phyloP scores from a whole-genome alignment of 176 grass and related monocot genomes.

The Bromus sterilis region DNA sequence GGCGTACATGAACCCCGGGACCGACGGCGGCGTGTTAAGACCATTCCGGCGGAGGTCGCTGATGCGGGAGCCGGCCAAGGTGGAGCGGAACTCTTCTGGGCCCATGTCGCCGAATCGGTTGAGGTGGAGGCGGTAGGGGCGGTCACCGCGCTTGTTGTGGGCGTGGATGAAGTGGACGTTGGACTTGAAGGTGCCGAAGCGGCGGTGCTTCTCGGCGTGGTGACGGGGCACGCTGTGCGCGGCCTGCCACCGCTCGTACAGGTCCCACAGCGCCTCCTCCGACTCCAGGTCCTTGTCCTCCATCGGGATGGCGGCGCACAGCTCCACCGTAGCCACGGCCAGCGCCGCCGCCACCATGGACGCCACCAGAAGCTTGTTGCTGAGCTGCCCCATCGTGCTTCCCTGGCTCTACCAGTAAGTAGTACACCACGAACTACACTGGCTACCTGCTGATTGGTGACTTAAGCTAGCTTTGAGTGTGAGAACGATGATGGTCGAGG shows the following conservation, averaged over 20 bases:
- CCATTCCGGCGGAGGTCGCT: conserved; percentile 11
- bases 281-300: conserved; percentile 54
- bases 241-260: conserved; percentile 71
- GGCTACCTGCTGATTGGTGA: not conserved
- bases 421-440: not conserved
- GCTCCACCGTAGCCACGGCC: not conserved
- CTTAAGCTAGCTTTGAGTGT: not conserved
- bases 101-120: conserved; percentile 78
- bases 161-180: conserved; percentile 72
- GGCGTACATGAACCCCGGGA: conserved; percentile 51
- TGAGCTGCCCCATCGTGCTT: conserved; percentile 20
- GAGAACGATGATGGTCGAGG: conserved; percentile 15
- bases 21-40: not conserved
- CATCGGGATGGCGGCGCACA: conserved; percentile 40
- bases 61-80: conserved; percentile 37
- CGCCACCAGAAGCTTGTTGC: not conserved
- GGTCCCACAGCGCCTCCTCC: conserved; percentile 58
- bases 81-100: conserved; percentile 40
- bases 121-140: conserved; percentile 51
- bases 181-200: conserved; percentile 64
- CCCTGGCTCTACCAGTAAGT: not conserved
- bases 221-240: conserved; percentile 42
- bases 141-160: conserved; percentile 52
- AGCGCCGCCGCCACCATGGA: conserved; percentile 10
- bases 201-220: conserved; percentile 53